Conservation (phyloP, 1,139 yeast species). For the Kodamaea ohmeri region DNA sequence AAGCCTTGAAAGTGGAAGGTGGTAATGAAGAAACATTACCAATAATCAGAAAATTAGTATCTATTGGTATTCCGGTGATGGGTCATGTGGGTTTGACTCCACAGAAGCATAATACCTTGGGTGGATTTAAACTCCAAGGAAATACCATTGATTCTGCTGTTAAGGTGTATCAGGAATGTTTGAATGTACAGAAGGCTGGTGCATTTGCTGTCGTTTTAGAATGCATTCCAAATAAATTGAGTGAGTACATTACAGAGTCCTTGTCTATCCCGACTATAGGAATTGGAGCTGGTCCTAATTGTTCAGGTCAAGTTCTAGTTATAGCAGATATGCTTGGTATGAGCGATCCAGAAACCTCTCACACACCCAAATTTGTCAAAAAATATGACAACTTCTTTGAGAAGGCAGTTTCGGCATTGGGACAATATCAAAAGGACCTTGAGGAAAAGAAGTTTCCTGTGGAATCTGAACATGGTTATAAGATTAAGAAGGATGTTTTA, state of each 20-base stretch:
- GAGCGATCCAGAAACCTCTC: conserved; percentile 49
- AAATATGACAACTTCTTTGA: conserved; percentile 55
- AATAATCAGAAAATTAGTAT: conserved; percentile 47
- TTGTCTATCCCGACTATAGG: conserved; percentile 83
- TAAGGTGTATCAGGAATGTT: conserved; percentile 64
- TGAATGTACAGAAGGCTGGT: conserved; percentile 71
- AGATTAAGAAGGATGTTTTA: conserved; percentile 64
- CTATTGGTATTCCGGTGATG: conserved; percentile 82
- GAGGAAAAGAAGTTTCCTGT: conserved; percentile 56
- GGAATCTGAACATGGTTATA: conserved; percentile 61
- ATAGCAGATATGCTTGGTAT: conserved; percentile 81
- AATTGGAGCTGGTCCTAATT: conserved; percentile 86
- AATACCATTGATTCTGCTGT: conserved; percentile 53
- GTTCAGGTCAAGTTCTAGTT: conserved; percentile 90
- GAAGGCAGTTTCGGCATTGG: conserved; percentile 51
- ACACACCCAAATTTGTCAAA: conserved; percentile 73
- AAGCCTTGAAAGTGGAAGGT: conserved; percentile 87
- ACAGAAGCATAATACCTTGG: conserved; percentile 72
- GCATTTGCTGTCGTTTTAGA: conserved; percentile 75
- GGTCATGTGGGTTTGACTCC: conserved; percentile 95
- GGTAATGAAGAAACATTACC: conserved; percentile 54
- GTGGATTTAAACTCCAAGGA: conserved; percentile 91
- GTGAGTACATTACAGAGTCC: conserved; percentile 57
- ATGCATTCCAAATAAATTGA: conserved; percentile 81
- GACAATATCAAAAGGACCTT: conserved; percentile 60